Evolutionary conservation across 2,329 filamentous ascomycete species (phyloP).

Genomic region (Aspergillus sp.): DNA sequence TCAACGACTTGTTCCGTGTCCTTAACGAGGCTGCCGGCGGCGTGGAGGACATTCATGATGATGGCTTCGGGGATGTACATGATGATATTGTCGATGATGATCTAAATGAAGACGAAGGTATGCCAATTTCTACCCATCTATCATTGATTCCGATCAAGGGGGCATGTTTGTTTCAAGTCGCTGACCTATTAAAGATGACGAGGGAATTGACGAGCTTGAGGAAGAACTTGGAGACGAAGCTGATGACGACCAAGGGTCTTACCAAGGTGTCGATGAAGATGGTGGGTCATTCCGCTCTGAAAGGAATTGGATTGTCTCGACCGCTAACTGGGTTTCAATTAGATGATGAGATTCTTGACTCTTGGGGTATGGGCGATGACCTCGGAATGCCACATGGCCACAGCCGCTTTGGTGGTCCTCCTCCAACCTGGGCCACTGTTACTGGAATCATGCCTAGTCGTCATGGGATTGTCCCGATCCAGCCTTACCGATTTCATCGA

Average conservation of each 20-base stretch:
- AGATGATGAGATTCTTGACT: slow-evolving; percentile 34
- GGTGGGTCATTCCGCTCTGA: slow-evolving; percentile 11
- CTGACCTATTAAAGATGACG: slow-evolving; percentile 48
- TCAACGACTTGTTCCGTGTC: slow-evolving; percentile 41
- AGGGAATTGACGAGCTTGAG: slow-evolving; percentile 38
- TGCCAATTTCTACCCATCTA: too few species aligned
- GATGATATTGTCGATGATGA: slow-evolving; percentile 42
- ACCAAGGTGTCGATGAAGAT: slow-evolving; percentile 27
- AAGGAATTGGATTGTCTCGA: background rate
- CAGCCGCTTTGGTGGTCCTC: slow-evolving; percentile 50
- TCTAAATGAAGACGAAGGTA: slow-evolving; percentile 51
- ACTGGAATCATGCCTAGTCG: slow-evolving; percentile 50
- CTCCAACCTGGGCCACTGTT: slow-evolving; percentile 58
- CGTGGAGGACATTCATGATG: slow-evolving; percentile 36
- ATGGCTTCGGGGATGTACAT: slow-evolving; percentile 41
- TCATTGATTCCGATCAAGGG: background rate
- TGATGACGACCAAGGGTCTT: slow-evolving; percentile 38
- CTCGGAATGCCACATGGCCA: slow-evolving; percentile 34
- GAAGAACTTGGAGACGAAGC: slow-evolving; percentile 38
- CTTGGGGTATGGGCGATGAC: slow-evolving; percentile 50
- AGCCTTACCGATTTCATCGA: slow-evolving; percentile 39
- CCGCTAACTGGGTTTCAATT: slow-evolving; percentile 23
- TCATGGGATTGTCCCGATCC: slow-evolving; percentile 30
- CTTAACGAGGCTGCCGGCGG: slow-evolving; percentile 36
- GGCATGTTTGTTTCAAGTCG: background rate